Evolutionary conservation across 495 filamentous ascomycete species (phyloP).

Genomic region (Umbilicaria muhlenbergii): DNA sequence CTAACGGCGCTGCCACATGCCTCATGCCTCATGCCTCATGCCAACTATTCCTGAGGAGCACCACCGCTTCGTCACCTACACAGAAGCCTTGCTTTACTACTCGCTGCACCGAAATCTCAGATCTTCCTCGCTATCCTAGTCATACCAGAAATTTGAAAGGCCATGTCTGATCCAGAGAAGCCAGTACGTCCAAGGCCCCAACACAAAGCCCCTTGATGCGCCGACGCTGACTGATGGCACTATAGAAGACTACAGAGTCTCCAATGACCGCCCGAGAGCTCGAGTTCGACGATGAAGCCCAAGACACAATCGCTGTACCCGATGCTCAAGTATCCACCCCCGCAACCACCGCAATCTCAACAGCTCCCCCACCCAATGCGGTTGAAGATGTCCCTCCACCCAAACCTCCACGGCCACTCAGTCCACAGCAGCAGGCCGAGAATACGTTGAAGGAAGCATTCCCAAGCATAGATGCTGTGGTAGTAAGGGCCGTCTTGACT

Average conservation of each 20-base stretch:
- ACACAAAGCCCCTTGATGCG: background rate
- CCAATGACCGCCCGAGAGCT: conserved; percentile 70
- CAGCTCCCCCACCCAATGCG: conserved; percentile 20
- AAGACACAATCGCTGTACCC: conserved; percentile 39
- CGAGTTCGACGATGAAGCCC: conserved; percentile 76
- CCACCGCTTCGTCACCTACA: too few relatives aligned
- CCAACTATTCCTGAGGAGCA: too few relatives aligned
- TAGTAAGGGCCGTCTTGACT: conserved; percentile 75
- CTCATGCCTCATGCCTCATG: too few relatives aligned
- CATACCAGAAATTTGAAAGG: too few relatives aligned
- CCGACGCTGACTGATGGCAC: background rate
- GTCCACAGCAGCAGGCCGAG: conserved; percentile 67
- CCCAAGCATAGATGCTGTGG: conserved; percentile 60
- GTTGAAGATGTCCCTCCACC: conserved; percentile 46
- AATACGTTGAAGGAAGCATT: conserved; percentile 89
- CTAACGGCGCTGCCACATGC: too few relatives aligned
- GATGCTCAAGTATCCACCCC: conserved; percentile 22
- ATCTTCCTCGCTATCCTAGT: too few relatives aligned
- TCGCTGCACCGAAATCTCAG: too few relatives aligned
- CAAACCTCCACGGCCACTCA: conserved; percentile 79
- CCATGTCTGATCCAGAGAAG: conserved; percentile 14
- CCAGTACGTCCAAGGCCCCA: conserved; percentile 4
- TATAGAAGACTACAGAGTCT: conserved; percentile 38
- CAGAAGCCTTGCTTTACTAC: too few relatives aligned
- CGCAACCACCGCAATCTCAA: conserved; percentile 13